These are phyloP conservation scores for Aaosphaeria pasadenensis DNA, from an alignment of 2,329 filamentous ascomycete species.

Conservation along the genomic window DNA sequence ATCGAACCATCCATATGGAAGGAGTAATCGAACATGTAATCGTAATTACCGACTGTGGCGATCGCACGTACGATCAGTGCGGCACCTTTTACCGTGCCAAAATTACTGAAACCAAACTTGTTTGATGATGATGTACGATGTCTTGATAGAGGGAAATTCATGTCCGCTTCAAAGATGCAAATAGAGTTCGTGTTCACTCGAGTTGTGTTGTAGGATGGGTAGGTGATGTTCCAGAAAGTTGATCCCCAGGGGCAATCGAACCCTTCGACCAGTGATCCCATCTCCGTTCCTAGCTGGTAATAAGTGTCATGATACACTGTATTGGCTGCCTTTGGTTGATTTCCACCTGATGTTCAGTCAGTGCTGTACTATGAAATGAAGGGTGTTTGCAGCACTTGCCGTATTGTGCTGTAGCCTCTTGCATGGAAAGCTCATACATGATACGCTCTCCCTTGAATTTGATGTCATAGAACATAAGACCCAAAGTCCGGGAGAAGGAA, in stretches of 20 bases:
- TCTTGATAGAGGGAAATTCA: constrained; percentile 32
- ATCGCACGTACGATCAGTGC: constrained; percentile 37
- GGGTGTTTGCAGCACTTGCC: constrained; percentile 16
- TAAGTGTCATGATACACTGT: constrained; percentile 48
- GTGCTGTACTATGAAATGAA: too few relatives aligned
- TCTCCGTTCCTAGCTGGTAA: constrained; percentile 46
- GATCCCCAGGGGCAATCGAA: constrained; percentile 54
- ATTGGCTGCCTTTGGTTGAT: constrained; percentile 46
- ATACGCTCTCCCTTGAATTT: constrained; percentile 54
- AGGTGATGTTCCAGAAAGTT: constrained; percentile 49
- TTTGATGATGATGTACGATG: constrained; percentile 22
- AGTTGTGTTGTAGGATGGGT: constrained; percentile 45
- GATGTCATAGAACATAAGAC: constrained; percentile 53
- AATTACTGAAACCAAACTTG: constrained; percentile 19
- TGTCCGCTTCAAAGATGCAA: constrained; percentile 40
- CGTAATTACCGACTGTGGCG: constrained; percentile 45
- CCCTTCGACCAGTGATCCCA: constrained; percentile 42
- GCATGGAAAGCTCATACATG: constrained; percentile 55
- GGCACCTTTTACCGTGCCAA: constrained; percentile 28
- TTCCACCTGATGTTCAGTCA: constrained; percentile 11
- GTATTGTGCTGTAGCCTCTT: constrained; percentile 56
- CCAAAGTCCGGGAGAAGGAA: constrained; percentile 47
- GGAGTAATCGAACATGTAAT: constrained; percentile 32
- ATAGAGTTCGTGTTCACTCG: constrained; percentile 50
- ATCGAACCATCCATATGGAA: constrained; percentile 33